Evolutionary conservation across 2,329 filamentous ascomycete species (phyloP), one percentile per base, ranked within the genome.

Genomic region (Aspergillus uvarum): DNA sequence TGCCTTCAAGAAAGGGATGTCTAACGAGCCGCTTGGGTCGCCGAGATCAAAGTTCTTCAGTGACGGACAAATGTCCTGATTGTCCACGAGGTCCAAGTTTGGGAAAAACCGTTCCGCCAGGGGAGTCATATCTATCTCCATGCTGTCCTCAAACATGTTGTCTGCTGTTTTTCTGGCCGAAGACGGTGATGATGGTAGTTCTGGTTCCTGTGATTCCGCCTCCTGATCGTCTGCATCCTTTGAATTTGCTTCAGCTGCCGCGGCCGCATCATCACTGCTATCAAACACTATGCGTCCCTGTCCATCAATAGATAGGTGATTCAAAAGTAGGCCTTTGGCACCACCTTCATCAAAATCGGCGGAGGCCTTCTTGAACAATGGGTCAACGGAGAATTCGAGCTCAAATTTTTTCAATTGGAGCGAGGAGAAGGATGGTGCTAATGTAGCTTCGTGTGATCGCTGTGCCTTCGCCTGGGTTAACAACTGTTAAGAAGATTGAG

Each of bases 311-410:
- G 94, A 91, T n/a, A 99, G 82, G 76, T 99, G 94, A 72, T 99
- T 99, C 32, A 99, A 83, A 21, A 99, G 82, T 47, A 99, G 82
- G 21, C 95, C 95, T 77, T 98, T 99, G 59, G 95, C 95, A 59
- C 95, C 95, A 21, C 95, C 95, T 79, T 99, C 95, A 72, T 99
- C 95, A 66, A 99, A 99, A 79, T 99, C 95, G 48, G 95, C 95
- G 5, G 94, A 96, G 0, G 94, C 94, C 73, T 99, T 99, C 73
- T 99, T 99, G 84, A 99, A 99, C n/a, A 99, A 79, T 2, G 95
- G 95, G 72, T 99, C 95, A 5, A 99, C 94, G 0, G 93, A 88
- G 66, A 99, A 97, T 71, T 99, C 95, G 49, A 98, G 84, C 69
- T 99, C 95, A 70, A 99, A 93, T 77, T 98, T 99, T 78, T 99